Conservation (phyloP, 768 basidiomycete species). For the Boletus reticuloceps region DNA sequence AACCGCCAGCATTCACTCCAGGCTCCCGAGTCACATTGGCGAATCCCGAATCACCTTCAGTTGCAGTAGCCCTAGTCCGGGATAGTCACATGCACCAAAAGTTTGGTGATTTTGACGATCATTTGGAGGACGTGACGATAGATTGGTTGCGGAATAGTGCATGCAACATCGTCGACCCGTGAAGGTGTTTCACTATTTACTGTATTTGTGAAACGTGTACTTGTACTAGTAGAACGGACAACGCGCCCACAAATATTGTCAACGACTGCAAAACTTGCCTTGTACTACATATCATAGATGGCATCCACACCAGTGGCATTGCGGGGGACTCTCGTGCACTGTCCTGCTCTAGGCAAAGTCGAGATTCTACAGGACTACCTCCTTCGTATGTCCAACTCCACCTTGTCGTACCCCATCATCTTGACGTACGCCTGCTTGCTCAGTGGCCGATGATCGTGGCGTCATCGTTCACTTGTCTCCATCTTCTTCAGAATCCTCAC, state of each 20-base stretch:
- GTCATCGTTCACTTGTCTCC: slow-evolving; percentile 51
- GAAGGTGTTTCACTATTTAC: not conserved
- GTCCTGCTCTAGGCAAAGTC: slow-evolving; percentile 49
- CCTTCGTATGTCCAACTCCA: slow-evolving; percentile 37
- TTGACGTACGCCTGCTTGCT: not conserved
- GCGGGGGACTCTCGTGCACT: slow-evolving; percentile 57
- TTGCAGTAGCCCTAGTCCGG: slow-evolving; percentile 48
- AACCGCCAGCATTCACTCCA: slow-evolving; percentile 41
- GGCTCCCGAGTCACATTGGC: slow-evolving; percentile 48
- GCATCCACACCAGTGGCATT: slow-evolving; percentile 22
- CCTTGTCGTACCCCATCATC: not conserved
- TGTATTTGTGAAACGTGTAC: too few species aligned
- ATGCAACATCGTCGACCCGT: slow-evolving; percentile 27
- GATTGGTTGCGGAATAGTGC: slow-evolving; percentile 46
- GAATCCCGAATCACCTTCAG: slow-evolving; percentile 42
- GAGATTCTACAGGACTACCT: slow-evolving; percentile 56
- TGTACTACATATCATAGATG: slow-evolving; percentile 8
- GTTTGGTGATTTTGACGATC: slow-evolving; percentile 82
- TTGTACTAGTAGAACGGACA: too few species aligned
- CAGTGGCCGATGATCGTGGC: slow-evolving; percentile 40
- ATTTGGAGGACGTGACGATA: slow-evolving; percentile 66
- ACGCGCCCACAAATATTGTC: not conserved
- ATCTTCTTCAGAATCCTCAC: slow-evolving; percentile 35
- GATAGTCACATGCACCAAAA: slow-evolving; percentile 50
- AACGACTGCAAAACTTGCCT: too few species aligned